A percentile compares a stretch with the other conserved stretches of the same genome.
These are phyloP conservation scores for Penicillium griseofulvum DNA, from an alignment of 2,329 filamentous ascomycete genomes.

Conservation along the genomic window DNA sequence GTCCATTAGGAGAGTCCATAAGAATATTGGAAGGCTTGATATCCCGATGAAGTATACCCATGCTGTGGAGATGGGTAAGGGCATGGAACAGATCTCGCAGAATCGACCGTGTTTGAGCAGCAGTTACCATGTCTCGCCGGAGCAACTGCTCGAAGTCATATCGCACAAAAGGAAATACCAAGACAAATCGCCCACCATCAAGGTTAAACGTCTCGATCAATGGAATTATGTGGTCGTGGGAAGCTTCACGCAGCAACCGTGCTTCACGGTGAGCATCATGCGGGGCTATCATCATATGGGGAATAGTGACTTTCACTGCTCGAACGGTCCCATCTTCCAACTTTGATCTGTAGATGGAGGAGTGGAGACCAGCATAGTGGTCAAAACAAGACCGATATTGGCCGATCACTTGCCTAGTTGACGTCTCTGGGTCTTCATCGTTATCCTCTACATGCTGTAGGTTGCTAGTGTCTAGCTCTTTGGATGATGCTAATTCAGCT, in stretches of 20 bases:
- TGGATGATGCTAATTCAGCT: slow-evolving; percentile 25
- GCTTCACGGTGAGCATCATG: slow-evolving; percentile 81
- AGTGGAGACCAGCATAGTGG: slow-evolving; percentile 69
- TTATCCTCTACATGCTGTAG: slow-evolving; percentile 21
- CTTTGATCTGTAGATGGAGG: slow-evolving; percentile 72
- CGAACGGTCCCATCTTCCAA: slow-evolving; percentile 47
- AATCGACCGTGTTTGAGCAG: slow-evolving; percentile 46
- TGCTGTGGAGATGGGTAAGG: slow-evolving; percentile 67
- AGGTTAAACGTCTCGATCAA: slow-evolving; percentile 70
- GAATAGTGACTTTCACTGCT: slow-evolving; percentile 83
- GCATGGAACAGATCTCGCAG: slow-evolving; percentile 69
- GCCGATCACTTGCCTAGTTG: slow-evolving; percentile 48
- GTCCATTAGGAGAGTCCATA: slow-evolving; percentile 63
- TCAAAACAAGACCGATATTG: slow-evolving; percentile 57
- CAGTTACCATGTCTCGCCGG: slow-evolving; percentile 42
- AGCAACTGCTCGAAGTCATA: slow-evolving; percentile 70
- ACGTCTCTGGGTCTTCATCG: slow-evolving; percentile 19
- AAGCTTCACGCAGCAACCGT: slow-evolving; percentile 65
- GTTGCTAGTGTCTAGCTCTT: slow-evolving; percentile 23
- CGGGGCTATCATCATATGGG: slow-evolving; percentile 69
- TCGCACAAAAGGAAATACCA: slow-evolving; percentile 82
- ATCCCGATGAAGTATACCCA: slow-evolving; percentile 85
- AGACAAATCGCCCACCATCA: slow-evolving; percentile 68
- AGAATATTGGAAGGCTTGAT: slow-evolving; percentile 90
- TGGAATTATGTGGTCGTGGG: slow-evolving; percentile 59